Evolutionary conservation across 2,329 filamentous ascomycete genomes (phyloP), one percentile per base, ranked within the genome.

Genomic region (Westerdykella ornata): DNA sequence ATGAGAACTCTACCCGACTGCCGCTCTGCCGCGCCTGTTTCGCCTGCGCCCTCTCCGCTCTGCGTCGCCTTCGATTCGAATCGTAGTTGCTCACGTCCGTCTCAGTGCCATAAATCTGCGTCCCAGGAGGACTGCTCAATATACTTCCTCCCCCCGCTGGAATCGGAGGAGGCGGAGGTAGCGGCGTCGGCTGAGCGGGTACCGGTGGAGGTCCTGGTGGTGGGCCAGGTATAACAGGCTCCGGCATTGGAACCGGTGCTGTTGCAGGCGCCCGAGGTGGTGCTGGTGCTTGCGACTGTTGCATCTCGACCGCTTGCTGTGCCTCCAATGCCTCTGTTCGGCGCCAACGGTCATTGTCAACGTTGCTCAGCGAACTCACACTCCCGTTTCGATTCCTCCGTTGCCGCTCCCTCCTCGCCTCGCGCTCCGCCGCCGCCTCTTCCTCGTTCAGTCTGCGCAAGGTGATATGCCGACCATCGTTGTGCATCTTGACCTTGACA

Each of bases 401-500:
- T 20, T 68, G 57, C 12, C 72, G 63, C 35, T 76, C 74, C 45
- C 72, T 68, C 46, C 74, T 67, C 7, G 73, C 73, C 50, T 78
- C 74, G 19, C 78, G 73, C 47, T 76, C 76, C 5, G 76, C 77
- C 8, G 75, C 76, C 12, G 77, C 78, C 67, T 82, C 79, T 62
- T 80, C 74, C 52, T 80, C 76, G 9, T 76, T 78, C 18, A 83
- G 65, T 11, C 78, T 69, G 19, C 78, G 71, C 6, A 83, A 68
- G 2, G 80, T 83, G 28, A 83, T 77, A 52, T 80, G 76, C 6
- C 77, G 72, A 17, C 78, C 78, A 48, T 82, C 77, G 43, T 76
- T 74, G 60, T 81, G 78, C 72, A 81, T 78, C 55, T 80, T 80
- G 32, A 82, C 73, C 58, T 81, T 80, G 41, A 83, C 73, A 20